Conservation (phyloP, 345 rosid species). For the Hypericum androsaemum region DNA sequence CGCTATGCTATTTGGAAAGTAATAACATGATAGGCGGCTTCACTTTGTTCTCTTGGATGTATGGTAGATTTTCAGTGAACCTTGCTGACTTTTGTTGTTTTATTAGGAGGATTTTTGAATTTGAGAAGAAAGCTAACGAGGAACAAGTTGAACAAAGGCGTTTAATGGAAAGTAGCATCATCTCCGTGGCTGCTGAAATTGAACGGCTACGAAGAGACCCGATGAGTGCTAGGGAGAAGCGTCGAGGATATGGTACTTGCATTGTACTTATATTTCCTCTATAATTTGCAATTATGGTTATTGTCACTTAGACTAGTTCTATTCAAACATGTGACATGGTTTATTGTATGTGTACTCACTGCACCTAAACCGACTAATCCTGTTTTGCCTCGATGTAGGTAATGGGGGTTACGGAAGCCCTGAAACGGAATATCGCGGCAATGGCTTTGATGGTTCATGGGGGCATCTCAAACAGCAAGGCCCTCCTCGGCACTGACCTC, state of each 20-base stretch:
- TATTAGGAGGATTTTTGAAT: constrained; percentile 21
- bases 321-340: no score
- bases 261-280: no score
- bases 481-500: no score
- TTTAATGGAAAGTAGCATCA: constrained; percentile 20
- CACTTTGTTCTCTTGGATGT: no score
- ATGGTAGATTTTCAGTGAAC: no score
- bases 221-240: constrained; percentile 12
- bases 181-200: constrained; percentile 21
- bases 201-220: constrained; percentile 19
- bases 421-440: constrained; percentile 13
- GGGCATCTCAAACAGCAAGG: neutral
- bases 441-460: constrained; percentile 17
- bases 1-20: neutral
- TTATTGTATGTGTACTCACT: no score
- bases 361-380: no score
- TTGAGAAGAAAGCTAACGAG: constrained; percentile 17
- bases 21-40: no score
- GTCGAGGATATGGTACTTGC: constrained; percentile 12
- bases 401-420: constrained; percentile 14
- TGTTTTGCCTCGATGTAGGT: constrained; percentile 12
- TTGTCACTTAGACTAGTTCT: no score
- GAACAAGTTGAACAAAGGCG: constrained; percentile 17
- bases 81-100: neutral
- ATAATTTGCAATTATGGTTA: no score